Evolutionary conservation across 2,329 filamentous ascomycete genomes (phyloP), one percentile per base, ranked within the genome.

Genomic region (Elsinoe necatrix): DNA sequence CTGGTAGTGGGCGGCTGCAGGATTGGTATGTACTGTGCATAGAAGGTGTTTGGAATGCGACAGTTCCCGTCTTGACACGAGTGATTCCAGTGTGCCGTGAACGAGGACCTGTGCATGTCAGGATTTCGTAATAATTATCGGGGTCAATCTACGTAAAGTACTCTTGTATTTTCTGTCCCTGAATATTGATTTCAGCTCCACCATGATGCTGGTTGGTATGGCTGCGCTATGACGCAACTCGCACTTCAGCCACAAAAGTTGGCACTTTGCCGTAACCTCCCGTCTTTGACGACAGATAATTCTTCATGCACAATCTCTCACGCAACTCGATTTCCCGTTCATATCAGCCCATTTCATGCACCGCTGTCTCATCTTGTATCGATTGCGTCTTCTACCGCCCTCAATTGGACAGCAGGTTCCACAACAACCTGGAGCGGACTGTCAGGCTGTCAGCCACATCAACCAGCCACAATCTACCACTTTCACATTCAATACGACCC

Each of bases 231-330:
- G 48, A 37, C 48, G 34, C 29, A 52, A 52, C 20, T 45, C 21
- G 41, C 20, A 21, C 21, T 52, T 39, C 48, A 52, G 48, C 48
- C 48, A 52, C 48, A 52, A 52, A 52, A 52, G 48, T 52, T 52
- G 48, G 48, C 29, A 52, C 48, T 12, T 37, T 7, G 31, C 34
- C 48, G 29, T 12, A 25, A 52, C 29, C 25, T 37, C 31, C 11
- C 29, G 31, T 37, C 31, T 20, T 52, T 12, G 29, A 39, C 31
- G 5, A 52, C 18, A 12, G n/a, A 18, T 39, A n/a, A 35, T 37
- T 21, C 34, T 37, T 37, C 34, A 37, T 7, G 34, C 43, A 3
- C 25, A 12, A 3, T 6, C 29, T 29, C 23, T 6, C 3, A 7
- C 27, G n/a, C 7, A 25, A 20, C 20, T 20, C 16, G 3, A 11